Percentiles rank a stretch among this genome's conserved stretches.
Conservation (phyloP, 768 basidiomycete genomes). For the Naganishia randhawae region DNA sequence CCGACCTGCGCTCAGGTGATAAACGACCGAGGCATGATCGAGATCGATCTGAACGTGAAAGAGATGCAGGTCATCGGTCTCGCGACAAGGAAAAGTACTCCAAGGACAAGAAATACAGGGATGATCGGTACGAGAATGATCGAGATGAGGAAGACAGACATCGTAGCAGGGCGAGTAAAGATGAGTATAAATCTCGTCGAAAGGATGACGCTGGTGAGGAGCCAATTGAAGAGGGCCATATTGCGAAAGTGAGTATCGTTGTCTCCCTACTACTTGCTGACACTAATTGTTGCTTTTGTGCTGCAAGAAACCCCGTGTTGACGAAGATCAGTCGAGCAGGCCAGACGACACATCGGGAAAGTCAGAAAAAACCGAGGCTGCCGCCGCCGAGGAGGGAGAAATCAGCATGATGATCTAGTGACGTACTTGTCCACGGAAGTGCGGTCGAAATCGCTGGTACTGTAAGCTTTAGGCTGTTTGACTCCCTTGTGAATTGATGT, state of each 20-base stretch:
- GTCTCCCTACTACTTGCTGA: neutral
- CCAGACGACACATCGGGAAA: neutral
- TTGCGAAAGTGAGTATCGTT: conserved; percentile 20
- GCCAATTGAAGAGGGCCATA: neutral
- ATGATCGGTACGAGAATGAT: conserved; percentile 22
- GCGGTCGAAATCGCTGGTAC: neutral
- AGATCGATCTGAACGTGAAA: conserved; percentile 31
- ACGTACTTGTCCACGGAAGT: neutral
- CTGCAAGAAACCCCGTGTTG: conserved; percentile 24
- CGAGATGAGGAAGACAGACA: conserved; percentile 12
- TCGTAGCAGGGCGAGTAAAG: conserved; percentile 25
- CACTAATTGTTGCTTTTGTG: neutral
- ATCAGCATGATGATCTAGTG: conserved; percentile 18
- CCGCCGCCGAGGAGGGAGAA: conserved; percentile 1
- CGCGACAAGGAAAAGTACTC: conserved; percentile 20
- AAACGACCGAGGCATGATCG: conserved; percentile 30
- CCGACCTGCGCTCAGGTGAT: conserved; percentile 23
- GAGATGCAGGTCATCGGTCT: conserved; percentile 22
- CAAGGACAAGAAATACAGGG: conserved; percentile 8
- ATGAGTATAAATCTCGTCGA: conserved; percentile 27
- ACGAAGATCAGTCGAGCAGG: conserved; percentile 1
- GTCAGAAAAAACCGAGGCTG: neutral
- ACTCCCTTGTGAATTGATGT: neutral
- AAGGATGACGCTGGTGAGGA: conserved; percentile 24
- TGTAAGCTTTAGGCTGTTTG: conserved; percentile 4